phyloP scores from a whole-genome alignment of 371 early-diverging fungal genomes.

The Lichtheimia ramosa region DNA sequence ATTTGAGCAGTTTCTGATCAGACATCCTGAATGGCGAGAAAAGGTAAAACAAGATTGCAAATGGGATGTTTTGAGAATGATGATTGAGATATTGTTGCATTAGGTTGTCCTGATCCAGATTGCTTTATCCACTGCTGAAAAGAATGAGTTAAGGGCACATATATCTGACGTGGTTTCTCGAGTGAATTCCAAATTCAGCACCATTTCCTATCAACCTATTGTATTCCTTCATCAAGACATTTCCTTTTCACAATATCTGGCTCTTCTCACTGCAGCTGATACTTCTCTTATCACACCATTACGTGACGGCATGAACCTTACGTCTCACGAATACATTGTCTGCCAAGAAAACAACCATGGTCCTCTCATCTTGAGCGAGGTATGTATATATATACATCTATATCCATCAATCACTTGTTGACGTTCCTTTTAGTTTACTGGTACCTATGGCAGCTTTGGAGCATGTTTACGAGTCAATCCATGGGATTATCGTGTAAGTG shows the following conservation, averaged over 20 bases:
- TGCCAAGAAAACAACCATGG: conserved; percentile 93
- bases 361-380: conserved; percentile 91
- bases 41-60: conserved; percentile 54
- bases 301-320: conserved; percentile 99
- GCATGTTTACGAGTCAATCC: conserved; percentile 93
- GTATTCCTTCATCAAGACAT: conserved; percentile 95
- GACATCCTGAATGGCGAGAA: conserved; percentile 89
- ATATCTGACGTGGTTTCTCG: conserved; percentile 91
- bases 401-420: background rate
- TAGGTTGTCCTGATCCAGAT: conserved; percentile 90
- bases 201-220: conserved; percentile 91
- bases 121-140: conserved; percentile 65
- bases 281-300: conserved; percentile 93
- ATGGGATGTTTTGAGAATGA: background rate
- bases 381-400: conserved; percentile 9
- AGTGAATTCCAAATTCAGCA: conserved; percentile 93
- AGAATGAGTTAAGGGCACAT: conserved; percentile 74
- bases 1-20: conserved; percentile 88
- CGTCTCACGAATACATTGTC: conserved; percentile 96
- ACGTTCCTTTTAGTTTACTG: conserved; percentile 92
- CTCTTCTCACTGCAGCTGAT: conserved; percentile 94
- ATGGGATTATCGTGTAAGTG: conserved; percentile 93
- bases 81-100: conserved; percentile 28
- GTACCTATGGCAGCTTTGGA: conserved; percentile 90
- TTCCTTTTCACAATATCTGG: conserved; percentile 89